phyloP scores from a whole-genome alignment of 768 basidiomycete species.

The Mycena capillaripes region DNA sequence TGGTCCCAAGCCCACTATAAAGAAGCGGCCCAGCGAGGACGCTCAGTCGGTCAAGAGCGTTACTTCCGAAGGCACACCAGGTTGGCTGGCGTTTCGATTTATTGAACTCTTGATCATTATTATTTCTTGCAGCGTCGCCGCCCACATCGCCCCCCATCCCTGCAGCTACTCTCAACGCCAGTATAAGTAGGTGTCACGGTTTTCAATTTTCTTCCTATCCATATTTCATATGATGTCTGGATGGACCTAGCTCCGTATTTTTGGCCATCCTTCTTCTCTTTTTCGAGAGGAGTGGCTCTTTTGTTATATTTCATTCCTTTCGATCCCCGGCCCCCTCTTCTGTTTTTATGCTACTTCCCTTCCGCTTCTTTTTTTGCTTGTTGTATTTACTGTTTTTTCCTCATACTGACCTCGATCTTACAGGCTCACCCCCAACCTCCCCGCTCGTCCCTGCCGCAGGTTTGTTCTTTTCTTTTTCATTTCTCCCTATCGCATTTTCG shows the following conservation, averaged over 20 bases:
- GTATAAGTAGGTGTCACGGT: slow-evolving; percentile 6
- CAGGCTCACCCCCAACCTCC: neutral
- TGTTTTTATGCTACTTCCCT: neutral
- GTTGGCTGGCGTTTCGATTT: neutral
- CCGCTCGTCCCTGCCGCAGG: slow-evolving; percentile 5
- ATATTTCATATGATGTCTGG: no score
- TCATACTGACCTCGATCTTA: neutral
- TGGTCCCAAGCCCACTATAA: slow-evolving; percentile 55
- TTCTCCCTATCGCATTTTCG: no score
- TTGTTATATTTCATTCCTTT: no score
- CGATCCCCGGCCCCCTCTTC: neutral
- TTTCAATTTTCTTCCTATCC: neutral
- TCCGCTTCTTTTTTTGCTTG: neutral
- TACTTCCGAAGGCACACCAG: slow-evolving; percentile 13
- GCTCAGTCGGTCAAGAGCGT: slow-evolving; percentile 44
- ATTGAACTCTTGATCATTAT: neutral
- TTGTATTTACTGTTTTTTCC: neutral
- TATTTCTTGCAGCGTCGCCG: slow-evolving; percentile 20
- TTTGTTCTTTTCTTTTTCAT: neutral
- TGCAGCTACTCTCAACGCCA: neutral
- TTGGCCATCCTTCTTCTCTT: no score
- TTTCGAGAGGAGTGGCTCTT: no score
- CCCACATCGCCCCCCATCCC: slow-evolving; percentile 31
- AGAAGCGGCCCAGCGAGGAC: slow-evolving; percentile 48
- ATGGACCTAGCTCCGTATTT: no score